These are phyloP conservation scores for Globisporangium cystogenes DNA, from an alignment of 352 stramenopile species.

Conservation along the genomic window DNA sequence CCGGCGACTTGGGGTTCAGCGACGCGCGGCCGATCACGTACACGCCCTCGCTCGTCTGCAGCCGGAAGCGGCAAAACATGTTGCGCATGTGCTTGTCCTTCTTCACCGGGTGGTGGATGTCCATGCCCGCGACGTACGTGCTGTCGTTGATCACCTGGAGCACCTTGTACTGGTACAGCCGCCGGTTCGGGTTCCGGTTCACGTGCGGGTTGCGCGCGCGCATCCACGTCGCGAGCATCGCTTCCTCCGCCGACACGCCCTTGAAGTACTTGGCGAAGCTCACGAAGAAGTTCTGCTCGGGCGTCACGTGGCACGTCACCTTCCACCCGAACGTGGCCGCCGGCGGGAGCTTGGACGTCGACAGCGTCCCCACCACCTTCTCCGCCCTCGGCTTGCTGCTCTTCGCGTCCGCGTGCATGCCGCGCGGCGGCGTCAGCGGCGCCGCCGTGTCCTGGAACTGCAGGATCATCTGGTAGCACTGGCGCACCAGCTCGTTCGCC, in stretches of 20 bases:
- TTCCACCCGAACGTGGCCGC: slow-evolving; percentile 53
- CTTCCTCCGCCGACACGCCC: slow-evolving; percentile 28
- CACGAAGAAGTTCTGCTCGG: slow-evolving; percentile 36
- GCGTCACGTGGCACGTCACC: slow-evolving; percentile 32
- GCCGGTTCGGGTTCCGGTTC: slow-evolving; percentile 23
- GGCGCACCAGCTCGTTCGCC: slow-evolving; percentile 44
- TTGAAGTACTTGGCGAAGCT: slow-evolving; percentile 45
- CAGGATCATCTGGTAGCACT: slow-evolving; percentile 51
- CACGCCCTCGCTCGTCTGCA: slow-evolving; percentile 35
- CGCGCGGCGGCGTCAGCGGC: slow-evolving; percentile 21
- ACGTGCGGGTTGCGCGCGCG: slow-evolving; percentile 16
- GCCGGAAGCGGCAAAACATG: slow-evolving; percentile 38
- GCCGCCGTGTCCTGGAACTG: slow-evolving; percentile 41
- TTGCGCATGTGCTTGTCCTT: slow-evolving; percentile 43
- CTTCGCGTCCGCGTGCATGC: slow-evolving; percentile 11
- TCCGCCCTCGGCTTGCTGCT: background rate
- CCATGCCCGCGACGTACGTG: slow-evolving; percentile 34
- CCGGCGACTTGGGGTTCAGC: slow-evolving; percentile 40
- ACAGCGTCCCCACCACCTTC: background rate
- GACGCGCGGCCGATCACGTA: slow-evolving; percentile 57
- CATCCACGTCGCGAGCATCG: slow-evolving; percentile 37
- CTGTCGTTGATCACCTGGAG: slow-evolving; percentile 47
- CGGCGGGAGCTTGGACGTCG: slow-evolving; percentile 22
- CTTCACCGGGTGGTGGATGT: slow-evolving; percentile 45
- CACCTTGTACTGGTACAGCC: slow-evolving; percentile 31